Conservation (phyloP, 805 yeast genomes). For the Kodamaea hsintzibuensis region DNA sequence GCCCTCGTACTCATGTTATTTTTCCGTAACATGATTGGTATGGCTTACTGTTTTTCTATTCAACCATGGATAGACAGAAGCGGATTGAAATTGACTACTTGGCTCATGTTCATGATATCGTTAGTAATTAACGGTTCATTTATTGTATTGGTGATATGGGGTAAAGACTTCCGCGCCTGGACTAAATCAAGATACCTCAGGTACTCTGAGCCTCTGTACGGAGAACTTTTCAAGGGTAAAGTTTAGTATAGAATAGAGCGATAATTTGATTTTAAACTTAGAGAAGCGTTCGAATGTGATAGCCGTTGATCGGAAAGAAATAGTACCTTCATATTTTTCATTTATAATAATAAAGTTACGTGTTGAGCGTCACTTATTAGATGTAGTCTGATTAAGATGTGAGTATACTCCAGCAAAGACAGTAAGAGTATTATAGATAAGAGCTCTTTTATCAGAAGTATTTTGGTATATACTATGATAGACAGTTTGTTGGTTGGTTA, state of each 20-base stretch:
- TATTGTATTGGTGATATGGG: conserved; percentile 41
- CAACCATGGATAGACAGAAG: conserved; percentile 44
- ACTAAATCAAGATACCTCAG: conserved; percentile 21
- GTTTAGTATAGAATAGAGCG: neutral
- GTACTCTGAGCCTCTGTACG: conserved; percentile 14
- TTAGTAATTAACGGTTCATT: conserved; percentile 42
- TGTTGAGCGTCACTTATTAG: too few relatives aligned
- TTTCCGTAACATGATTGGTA: conserved; percentile 46
- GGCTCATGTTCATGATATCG: conserved; percentile 49
- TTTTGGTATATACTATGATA: too few relatives aligned
- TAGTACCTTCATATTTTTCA: too few relatives aligned
- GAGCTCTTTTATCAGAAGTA: too few relatives aligned
- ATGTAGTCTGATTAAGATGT: too few relatives aligned
- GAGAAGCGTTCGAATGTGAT: too few relatives aligned
- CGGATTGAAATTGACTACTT: conserved; percentile 43
- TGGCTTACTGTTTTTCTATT: conserved; percentile 47
- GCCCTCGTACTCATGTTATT: conserved; percentile 45
- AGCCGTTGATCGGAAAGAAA: too few relatives aligned
- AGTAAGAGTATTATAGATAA: too few relatives aligned
- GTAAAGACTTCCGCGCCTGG: conserved; percentile 39
- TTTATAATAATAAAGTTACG: too few relatives aligned
- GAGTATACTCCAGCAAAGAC: too few relatives aligned
- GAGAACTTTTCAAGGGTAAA: conserved; percentile 9
- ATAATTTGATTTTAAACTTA: too few relatives aligned
- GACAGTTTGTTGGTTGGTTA: too few relatives aligned